Evolutionary conservation across 768 basidiomycete species (phyloP).

Genomic region (Mycena vitilis): DNA sequence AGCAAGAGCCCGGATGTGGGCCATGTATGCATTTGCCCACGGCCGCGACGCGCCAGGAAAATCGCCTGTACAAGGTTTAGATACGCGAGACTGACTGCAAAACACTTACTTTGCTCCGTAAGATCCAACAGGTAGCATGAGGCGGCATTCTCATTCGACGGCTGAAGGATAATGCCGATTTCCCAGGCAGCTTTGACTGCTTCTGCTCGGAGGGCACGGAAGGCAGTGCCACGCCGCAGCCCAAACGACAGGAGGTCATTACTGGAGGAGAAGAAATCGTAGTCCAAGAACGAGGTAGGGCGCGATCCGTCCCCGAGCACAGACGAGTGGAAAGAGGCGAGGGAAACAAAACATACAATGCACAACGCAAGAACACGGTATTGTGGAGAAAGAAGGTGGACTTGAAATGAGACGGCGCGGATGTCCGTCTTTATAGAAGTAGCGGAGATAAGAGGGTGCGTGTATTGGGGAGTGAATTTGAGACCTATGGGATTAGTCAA

Average conservation of each 20-base stretch:
- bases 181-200: constrained; percentile 30
- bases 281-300: constrained; percentile 15
- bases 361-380: constrained; percentile 28
- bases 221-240: background rate
- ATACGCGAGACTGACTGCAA: background rate
- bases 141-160: constrained; percentile 29
- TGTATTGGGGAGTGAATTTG: background rate
- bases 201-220: constrained; percentile 3
- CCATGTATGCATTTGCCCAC: constrained; percentile 27
- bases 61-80: background rate
- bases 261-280: constrained; percentile 14
- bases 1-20: constrained; percentile 14
- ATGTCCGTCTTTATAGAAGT: constrained; percentile 11
- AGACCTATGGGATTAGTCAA: constrained; percentile 1
- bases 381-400: constrained; percentile 24
- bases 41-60: constrained; percentile 17
- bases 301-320: constrained; percentile 26
- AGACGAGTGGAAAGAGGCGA: constrained; percentile 25
- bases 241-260: constrained; percentile 6
- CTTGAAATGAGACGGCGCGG: constrained; percentile 11
- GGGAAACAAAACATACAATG: constrained; percentile 21
- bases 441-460: constrained; percentile 7
- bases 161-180: constrained; percentile 21
- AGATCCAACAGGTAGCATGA: constrained; percentile 28
- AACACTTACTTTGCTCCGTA: constrained; percentile 24